Evolutionary conservation across 805 yeast genomes (phyloP), one percentile per base, ranked within the genome.

Genomic region (Ogataea haglerorum): DNA sequence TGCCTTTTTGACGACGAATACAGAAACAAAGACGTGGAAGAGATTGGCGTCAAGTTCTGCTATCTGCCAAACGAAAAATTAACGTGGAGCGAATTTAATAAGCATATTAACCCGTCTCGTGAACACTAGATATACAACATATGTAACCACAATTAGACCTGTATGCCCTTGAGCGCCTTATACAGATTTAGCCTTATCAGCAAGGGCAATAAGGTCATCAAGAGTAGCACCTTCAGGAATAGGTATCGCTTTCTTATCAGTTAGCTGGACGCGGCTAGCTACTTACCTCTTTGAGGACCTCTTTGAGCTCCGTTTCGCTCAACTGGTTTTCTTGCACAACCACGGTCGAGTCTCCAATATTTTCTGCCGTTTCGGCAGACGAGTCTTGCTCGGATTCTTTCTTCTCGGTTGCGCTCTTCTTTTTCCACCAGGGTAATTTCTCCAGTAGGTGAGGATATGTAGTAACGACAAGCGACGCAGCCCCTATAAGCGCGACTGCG

Each of bases 1-100:
- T 60, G 72, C n/a, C 64, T 65, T 2, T 88, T 78, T 53, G 96
- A 88, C 56, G 96, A 88, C 58, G 96, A 88, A 60, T 53, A 64
- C 40, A 70, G 96, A 48, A 88, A 88, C 55, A 72, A 64, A 46
- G 96, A 88, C 51, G 95, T 88, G 4, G 82, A 77, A 53, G 52
- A 60, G 17, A 69, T 84, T 12, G 89, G 89, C 4, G 87, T 86
- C 19, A 72, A 75, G 38, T 88, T 88, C 60, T 76, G 78, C 12
- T 75, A 78, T 54, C 75, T 88, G 7, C 67, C 67, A 6, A 76
- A 80, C 52, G 82, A 81, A 30, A 64, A 66, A 0, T 69, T 83
- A 24, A 76, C 80, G 1, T 69, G 80, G 70, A 52, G 63, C 14
- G 54, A 76, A n/a, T 81, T 77, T 48, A 30, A 30, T 7, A 30